Conservation (phyloP, 495 filamentous ascomycete species). For the Cladorrhinum samala region DNA sequence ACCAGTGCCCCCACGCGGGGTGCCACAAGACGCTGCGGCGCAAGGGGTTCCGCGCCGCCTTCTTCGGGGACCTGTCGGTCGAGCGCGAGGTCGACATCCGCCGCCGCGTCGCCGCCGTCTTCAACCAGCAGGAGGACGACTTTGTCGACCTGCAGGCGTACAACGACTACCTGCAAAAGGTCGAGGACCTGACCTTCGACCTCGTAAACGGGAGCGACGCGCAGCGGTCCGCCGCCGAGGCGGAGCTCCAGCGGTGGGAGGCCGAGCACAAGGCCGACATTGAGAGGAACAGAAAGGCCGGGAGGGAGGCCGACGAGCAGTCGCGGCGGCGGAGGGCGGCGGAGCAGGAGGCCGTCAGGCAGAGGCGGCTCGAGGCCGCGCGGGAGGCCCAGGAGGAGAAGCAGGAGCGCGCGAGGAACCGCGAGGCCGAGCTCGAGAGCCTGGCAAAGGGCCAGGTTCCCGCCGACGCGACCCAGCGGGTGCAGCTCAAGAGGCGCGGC, state of each 20-base stretch:
- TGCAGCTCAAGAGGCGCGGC: conserved; percentile 64
- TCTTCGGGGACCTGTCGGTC: conserved; percentile 81
- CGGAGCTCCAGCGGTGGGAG: conserved; percentile 57
- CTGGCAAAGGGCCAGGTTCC: conserved; percentile 42
- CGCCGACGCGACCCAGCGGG: conserved; percentile 36
- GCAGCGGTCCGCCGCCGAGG: conserved; percentile 56
- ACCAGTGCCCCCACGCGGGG: conserved; percentile 81
- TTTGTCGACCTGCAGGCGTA: conserved; percentile 74
- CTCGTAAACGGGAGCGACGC: conserved; percentile 68
- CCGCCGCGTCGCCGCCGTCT: conserved; percentile 68
- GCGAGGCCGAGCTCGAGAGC: conserved; percentile 46
- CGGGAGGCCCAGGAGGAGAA: conserved; percentile 51
- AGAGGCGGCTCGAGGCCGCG: conserved; percentile 53
- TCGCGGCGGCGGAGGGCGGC: conserved; percentile 31
- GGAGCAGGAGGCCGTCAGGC: conserved; percentile 49
- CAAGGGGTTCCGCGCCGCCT: conserved; percentile 74
- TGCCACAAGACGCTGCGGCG: conserved; percentile 83
- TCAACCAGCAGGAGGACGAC: conserved; percentile 86
- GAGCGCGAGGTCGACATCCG: conserved; percentile 95
- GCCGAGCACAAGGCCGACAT: conserved; percentile 64
- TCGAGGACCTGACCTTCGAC: conserved; percentile 86
- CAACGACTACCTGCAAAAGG: conserved; percentile 91
- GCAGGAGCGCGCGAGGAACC: conserved; percentile 42
- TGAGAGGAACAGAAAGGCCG: conserved; percentile 62
- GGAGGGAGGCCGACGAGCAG: conserved; percentile 52